These are phyloP conservation scores for Metschnikowia shivogae DNA, from an alignment of 805 yeast genomes.

Conservation along the genomic window DNA sequence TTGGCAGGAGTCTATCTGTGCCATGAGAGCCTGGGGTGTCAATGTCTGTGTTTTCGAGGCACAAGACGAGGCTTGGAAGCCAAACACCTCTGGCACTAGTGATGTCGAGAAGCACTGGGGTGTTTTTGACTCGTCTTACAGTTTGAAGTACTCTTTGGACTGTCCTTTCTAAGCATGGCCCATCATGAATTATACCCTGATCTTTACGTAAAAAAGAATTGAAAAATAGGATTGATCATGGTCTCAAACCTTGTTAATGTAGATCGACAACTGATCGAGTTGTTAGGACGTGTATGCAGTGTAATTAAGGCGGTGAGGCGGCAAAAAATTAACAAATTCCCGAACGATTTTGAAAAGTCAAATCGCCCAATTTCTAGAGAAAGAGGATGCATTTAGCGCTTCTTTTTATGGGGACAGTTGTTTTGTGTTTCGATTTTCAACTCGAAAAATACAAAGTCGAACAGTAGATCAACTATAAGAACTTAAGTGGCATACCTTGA, in stretches of 20 bases:
- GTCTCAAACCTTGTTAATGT: too few relatives aligned
- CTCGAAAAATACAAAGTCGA: too few relatives aligned
- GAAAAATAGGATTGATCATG: not conserved
- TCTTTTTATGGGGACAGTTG: too few relatives aligned
- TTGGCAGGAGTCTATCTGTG: constrained; percentile 90
- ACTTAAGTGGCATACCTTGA: too few relatives aligned
- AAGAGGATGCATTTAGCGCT: too few relatives aligned
- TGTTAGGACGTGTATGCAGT: too few relatives aligned
- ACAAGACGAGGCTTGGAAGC: constrained; percentile 95
- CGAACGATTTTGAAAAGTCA: too few relatives aligned
- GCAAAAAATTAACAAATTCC: too few relatives aligned
- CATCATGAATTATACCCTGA: not conserved
- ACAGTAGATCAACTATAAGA: too few relatives aligned
- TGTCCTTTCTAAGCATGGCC: constrained; percentile 26
- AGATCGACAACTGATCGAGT: not conserved
- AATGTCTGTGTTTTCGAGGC: constrained; percentile 93
- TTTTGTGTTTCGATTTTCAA: too few relatives aligned
- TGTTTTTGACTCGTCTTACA: constrained; percentile 57
- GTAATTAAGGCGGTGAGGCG: too few relatives aligned
- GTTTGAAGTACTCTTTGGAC: constrained; percentile 34
- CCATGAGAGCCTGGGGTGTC: constrained; percentile 93
- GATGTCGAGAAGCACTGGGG: constrained; percentile 97
- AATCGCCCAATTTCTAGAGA: too few relatives aligned
- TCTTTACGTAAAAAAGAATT: not conserved
- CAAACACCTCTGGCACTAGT: constrained; percentile 77